Evolutionary conservation across 345 rosid genomes (phyloP), one percentile per base, ranked within the genome.

Genomic region (Citrus australasica): DNA sequence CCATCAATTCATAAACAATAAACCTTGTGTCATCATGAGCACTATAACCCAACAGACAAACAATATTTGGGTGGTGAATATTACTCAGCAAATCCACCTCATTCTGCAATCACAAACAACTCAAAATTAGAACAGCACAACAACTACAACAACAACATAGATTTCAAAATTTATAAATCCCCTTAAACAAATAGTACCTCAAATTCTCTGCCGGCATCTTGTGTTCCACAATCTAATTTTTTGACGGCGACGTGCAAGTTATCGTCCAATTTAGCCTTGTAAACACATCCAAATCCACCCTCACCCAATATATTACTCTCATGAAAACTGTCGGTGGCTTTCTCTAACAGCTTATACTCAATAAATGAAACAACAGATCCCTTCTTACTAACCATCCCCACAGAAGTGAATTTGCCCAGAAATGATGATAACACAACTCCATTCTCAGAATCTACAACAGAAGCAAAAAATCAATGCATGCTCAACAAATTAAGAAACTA

Each of bases 251-350:
- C 92, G 65, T 33, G 74, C 71, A 82, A 74, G 79, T 79, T 83
- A 79, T 89, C 87, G 1, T 94, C 98, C 82, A 96, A 74, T 10
- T 75, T 80, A 69, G 94, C 94, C 80, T 85, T 85, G 79, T 91
- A 96, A 70, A 96, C 99, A 77, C 88, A 85, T 56, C 98, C 99
- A 79, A 96, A 96, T 79, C 93, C 99, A 33, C 99, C 99, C 81
- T 81, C 87, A 32, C 99, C 99, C 87, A 96, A 75, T 40, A 90
- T 83, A 78, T 89, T 94, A 63, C 85, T 85, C 77, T 90, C 94
- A 19, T 80, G 89, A 79, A 96, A 96, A 82, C 83, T 87, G 82
- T 83, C 74, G 5, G 97, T 96, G 7, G 85, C 91, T 77, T 91
- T 92, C 85, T 94, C 97, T 67, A 96, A 81, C 53, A 71, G 51